phyloP scores from a whole-genome alignment of 73 alveolate genomes.

The Paramecium octaurelia region DNA sequence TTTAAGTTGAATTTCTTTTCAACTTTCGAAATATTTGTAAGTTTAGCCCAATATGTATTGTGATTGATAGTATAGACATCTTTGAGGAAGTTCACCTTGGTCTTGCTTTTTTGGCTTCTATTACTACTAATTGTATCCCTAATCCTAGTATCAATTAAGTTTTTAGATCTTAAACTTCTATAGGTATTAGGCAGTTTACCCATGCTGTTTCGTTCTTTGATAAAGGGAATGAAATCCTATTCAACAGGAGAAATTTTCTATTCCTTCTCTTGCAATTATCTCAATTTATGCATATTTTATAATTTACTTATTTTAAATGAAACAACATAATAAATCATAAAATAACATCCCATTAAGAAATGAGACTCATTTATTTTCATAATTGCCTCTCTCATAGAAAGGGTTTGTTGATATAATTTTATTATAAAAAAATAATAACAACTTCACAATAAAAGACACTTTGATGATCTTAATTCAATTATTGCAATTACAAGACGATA shows the following conservation, averaged over 20 bases:
- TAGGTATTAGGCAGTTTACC: not conserved
- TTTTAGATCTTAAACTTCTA: not conserved
- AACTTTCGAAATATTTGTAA: not conserved
- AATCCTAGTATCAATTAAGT: not conserved
- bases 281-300: not conserved
- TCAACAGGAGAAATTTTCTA: not conserved
- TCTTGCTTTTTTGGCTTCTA: not conserved
- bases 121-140: not conserved
- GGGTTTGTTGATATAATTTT: not conserved
- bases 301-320: not conserved
- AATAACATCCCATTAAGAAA: not conserved
- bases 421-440: not conserved
- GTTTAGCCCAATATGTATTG: not conserved
- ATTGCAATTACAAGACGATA: not conserved
- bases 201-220: not conserved
- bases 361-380: not conserved
- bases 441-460: constrained; percentile 18
- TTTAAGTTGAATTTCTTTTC: constrained; percentile 7
- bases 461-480: constrained; percentile 43
- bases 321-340: not conserved
- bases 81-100: not conserved
- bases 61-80: not conserved
- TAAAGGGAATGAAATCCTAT: not conserved
- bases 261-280: not conserved
- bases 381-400: not conserved